Evolutionary conservation across 768 basidiomycete species (phyloP).

Genomic region (Suillus variegatus): DNA sequence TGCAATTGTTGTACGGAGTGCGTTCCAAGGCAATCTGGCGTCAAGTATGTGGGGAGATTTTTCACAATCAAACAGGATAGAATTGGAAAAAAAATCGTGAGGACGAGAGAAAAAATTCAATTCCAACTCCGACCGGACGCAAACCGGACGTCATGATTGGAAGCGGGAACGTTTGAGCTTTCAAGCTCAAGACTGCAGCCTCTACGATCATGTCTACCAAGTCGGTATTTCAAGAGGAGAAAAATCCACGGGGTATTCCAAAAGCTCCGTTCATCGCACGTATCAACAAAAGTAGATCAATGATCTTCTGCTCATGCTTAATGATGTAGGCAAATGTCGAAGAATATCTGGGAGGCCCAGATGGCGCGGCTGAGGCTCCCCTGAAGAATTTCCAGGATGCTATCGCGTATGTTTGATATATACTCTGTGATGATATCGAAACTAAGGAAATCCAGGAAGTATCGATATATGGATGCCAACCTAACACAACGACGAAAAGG

Average conservation of each 20-base stretch:
- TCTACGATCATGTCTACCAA: constrained; percentile 22
- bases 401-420: constrained; percentile 68
- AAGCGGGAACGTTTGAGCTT: neutral
- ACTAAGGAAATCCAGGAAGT: constrained; percentile 70
- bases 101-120: neutral
- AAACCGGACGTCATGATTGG: no score
- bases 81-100: neutral
- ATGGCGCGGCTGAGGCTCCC: constrained; percentile 75
- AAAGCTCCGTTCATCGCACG: constrained; percentile 92
- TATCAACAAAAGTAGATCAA: constrained; percentile 14
- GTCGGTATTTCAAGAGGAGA: constrained; percentile 42
- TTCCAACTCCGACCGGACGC: no score
- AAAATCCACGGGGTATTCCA: constrained; percentile 92
- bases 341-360: constrained; percentile 77
- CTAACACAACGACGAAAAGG: constrained; percentile 74
- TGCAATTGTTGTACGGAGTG: constrained; percentile 58
- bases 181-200: neutral
- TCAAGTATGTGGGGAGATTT: constrained; percentile 71
- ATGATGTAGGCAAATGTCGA: constrained; percentile 76
- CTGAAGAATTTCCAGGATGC: constrained; percentile 89
- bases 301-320: constrained; percentile 1
- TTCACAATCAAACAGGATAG: constrained; percentile 89
- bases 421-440: constrained; percentile 16
- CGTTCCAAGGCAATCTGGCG: constrained; percentile 60
- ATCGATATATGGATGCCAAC: constrained; percentile 95